A percentile compares a stretch with the other conserved stretches of the same genome.
phyloP scores from a whole-genome alignment of 306 rosid genomes.

The Astragalus glycyphyllos region DNA sequence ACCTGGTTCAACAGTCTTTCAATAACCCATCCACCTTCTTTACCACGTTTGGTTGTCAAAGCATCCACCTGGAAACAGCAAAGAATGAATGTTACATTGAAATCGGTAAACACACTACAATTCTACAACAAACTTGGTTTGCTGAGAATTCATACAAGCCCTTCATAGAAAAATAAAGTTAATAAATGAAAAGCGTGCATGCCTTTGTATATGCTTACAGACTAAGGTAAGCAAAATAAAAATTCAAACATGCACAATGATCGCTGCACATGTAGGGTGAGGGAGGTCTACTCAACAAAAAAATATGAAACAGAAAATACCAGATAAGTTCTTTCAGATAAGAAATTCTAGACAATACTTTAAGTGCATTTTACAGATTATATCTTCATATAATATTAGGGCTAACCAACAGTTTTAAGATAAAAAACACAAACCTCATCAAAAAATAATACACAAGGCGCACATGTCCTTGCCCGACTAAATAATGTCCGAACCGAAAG shows the following conservation, averaged over 20 bases:
- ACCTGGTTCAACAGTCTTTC: slow-evolving; percentile 48
- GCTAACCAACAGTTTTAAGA: neutral
- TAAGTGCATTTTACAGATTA: neutral
- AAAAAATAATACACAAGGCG: slow-evolving; percentile 28
- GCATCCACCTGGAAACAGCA: slow-evolving; percentile 72
- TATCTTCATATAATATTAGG: neutral
- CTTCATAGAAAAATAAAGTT: neutral
- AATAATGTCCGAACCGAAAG: slow-evolving; percentile 31
- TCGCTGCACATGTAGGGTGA: neutral
- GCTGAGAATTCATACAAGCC: neutral
- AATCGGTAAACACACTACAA: neutral
- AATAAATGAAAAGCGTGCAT: slow-evolving; percentile 4
- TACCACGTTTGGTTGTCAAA: slow-evolving; percentile 69
- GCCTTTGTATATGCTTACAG: neutral
- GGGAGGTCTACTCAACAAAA: neutral
- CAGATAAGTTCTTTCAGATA: neutral
- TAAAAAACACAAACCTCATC: slow-evolving; percentile 22
- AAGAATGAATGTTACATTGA: slow-evolving; percentile 5
- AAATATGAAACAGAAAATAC: neutral
- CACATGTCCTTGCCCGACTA: slow-evolving; percentile 32
- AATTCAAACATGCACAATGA: neutral
- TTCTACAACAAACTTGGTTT: neutral
- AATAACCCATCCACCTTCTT: slow-evolving; percentile 85
- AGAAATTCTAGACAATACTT: neutral
- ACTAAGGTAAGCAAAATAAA: neutral